Percentiles rank a stretch among this genome's conserved stretches.
Evolutionary conservation across 2,329 filamentous ascomycete species (phyloP).

Genomic region (Scytalidium sp.): DNA sequence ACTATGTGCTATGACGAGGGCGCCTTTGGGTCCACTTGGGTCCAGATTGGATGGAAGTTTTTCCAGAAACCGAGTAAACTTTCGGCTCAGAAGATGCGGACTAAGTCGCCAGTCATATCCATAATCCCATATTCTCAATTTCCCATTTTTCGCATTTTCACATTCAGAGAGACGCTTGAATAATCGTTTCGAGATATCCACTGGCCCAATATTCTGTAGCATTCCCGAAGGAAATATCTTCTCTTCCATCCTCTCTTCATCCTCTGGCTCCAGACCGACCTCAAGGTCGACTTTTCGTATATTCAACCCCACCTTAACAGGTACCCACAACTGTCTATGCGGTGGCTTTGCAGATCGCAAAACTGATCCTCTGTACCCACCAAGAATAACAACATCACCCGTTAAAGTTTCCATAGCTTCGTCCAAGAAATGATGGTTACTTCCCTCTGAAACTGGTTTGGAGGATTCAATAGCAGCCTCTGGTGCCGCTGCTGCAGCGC

Average conservation of each 20-base stretch:
- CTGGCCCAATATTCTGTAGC: conserved; percentile 85
- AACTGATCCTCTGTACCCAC: conserved; percentile 89
- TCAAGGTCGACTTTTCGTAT: conserved; percentile 89
- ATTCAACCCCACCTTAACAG: conserved; percentile 88
- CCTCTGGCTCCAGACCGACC: conserved; percentile 75
- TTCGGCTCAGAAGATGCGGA: conserved; percentile 69
- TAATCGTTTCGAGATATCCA: conserved; percentile 82
- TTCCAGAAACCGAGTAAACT: conserved; percentile 71
- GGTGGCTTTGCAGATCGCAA: conserved; percentile 78
- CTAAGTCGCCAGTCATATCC: conserved; percentile 94
- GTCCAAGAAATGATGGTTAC: conserved; percentile 34
- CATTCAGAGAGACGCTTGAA: conserved; percentile 74
- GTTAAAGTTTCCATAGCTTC: conserved; percentile 65
- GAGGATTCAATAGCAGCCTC: conserved; percentile 11
- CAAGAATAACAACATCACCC: conserved; percentile 84
- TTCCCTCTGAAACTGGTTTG: conserved; percentile 36
- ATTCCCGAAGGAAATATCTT: conserved; percentile 84
- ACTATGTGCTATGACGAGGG: conserved; percentile 80
- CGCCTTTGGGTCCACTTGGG: conserved; percentile 58
- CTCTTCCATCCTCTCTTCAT: conserved; percentile 80
- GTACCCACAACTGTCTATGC: conserved; percentile 89
- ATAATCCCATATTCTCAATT: conserved; percentile 80
- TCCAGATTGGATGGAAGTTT: conserved; percentile 70
- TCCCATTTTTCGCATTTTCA: conserved; percentile 69
- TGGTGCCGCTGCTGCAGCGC: conserved; percentile 12